A percentile compares a stretch with the other conserved stretches of the same genome.
phyloP scores from a whole-genome alignment of 1,284 basidiomycete species.

The Hypsizygus ulmarius region DNA sequence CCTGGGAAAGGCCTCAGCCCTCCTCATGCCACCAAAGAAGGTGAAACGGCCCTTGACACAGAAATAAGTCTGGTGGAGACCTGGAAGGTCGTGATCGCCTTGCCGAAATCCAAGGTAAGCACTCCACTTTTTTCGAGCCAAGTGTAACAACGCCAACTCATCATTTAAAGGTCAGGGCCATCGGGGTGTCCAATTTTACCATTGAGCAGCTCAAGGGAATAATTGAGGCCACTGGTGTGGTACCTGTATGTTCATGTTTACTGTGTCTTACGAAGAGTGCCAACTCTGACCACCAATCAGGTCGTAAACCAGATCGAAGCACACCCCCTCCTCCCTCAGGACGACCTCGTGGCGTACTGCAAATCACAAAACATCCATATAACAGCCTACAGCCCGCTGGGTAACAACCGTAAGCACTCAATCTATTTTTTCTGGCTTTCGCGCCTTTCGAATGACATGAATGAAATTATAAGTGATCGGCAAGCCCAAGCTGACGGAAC shows the following conservation, averaged over 20 bases:
- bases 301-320: constrained; percentile 81
- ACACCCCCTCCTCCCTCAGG: constrained; percentile 76
- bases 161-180: constrained; percentile 45
- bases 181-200: constrained; percentile 85
- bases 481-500: constrained; percentile 59
- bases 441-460: constrained; percentile 5
- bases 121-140: neutral
- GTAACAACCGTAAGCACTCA: constrained; percentile 61
- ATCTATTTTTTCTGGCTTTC: neutral
- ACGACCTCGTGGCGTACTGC: constrained; percentile 67
- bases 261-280: neutral
- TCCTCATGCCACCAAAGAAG: constrained; percentile 40
- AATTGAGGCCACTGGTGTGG: constrained; percentile 72
- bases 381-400: constrained; percentile 85
- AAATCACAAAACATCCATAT: constrained; percentile 74
- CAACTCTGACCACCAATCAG: constrained; percentile 26
- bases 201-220: constrained; percentile 66
- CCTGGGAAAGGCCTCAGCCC: constrained; percentile 63
- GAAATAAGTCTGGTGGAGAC: constrained; percentile 71
- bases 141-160: neutral
- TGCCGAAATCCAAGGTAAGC: constrained; percentile 46
- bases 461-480: constrained; percentile 44
- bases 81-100: constrained; percentile 75
- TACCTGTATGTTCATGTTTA: constrained; percentile 46
- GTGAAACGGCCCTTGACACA: constrained; percentile 56